A percentile compares a stretch with the other conserved stretches of the same genome.
Evolutionary conservation across 352 stramenopile genomes (phyloP).

Genomic region (Pythium phragmitis): DNA sequence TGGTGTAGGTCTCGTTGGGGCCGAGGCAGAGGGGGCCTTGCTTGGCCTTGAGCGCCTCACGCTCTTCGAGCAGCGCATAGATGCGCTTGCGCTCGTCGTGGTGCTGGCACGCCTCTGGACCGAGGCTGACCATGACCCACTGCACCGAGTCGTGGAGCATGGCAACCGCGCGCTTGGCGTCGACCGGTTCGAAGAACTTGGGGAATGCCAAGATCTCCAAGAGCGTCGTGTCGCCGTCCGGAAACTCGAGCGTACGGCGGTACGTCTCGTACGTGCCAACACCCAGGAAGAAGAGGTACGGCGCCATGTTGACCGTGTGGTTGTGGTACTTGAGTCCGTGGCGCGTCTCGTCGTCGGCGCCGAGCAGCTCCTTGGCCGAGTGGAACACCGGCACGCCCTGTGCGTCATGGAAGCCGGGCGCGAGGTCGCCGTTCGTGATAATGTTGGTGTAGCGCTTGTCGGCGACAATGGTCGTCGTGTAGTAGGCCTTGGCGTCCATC

Average conservation of each 20-base stretch:
- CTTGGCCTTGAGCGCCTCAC: slow-evolving; percentile 68
- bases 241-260: slow-evolving; percentile 68
- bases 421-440: slow-evolving; percentile 77
- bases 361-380: slow-evolving; percentile 47
- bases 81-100: slow-evolving; percentile 70
- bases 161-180: slow-evolving; percentile 66
- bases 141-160: slow-evolving; percentile 78
- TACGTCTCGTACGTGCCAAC: slow-evolving; percentile 80
- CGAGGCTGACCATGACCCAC: slow-evolving; percentile 72
- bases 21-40: slow-evolving; percentile 53
- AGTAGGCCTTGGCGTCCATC: slow-evolving; percentile 81
- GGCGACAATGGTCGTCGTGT: slow-evolving; percentile 75
- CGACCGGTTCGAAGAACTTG: slow-evolving; percentile 59
- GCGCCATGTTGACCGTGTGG: slow-evolving; percentile 83
- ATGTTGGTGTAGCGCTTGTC: slow-evolving; percentile 79
- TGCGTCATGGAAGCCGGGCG: slow-evolving; percentile 58
- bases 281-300: slow-evolving; percentile 79
- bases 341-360: slow-evolving; percentile 46
- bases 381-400: slow-evolving; percentile 66
- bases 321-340: slow-evolving; percentile 82
- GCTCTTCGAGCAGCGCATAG: slow-evolving; percentile 63
- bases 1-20: slow-evolving; percentile 50
- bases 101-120: slow-evolving; percentile 66
- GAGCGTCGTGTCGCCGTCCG: slow-evolving; percentile 67
- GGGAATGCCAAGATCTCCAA: slow-evolving; percentile 75